phyloP scores from a whole-genome alignment of 2,329 filamentous ascomycete species.

The Monosporascus cannonballus region DNA sequence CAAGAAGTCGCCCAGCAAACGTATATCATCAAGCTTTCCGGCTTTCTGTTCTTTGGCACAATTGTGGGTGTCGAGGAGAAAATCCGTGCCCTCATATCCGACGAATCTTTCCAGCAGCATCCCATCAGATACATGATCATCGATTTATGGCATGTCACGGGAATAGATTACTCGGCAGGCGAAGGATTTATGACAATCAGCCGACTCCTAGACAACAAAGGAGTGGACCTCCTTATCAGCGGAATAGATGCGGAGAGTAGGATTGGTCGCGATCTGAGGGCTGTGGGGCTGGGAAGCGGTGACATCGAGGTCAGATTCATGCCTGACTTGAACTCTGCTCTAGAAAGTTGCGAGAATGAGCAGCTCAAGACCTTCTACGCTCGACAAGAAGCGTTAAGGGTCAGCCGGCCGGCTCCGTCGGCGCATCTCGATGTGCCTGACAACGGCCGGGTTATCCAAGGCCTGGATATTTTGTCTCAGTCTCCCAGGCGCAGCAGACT shows the following conservation, averaged over 20 bases:
- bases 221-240: slow-evolving; percentile 76
- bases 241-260: slow-evolving; percentile 71
- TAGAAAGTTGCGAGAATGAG: slow-evolving; percentile 94
- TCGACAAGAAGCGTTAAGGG: slow-evolving; percentile 56
- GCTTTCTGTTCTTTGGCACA: slow-evolving; percentile 97
- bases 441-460: slow-evolving; percentile 22
- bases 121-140: slow-evolving; percentile 88
- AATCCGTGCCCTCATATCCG: slow-evolving; percentile 75
- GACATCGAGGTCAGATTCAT: slow-evolving; percentile 73
- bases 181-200: slow-evolving; percentile 94
- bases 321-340: slow-evolving; percentile 82
- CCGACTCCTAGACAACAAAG: slow-evolving; percentile 69
- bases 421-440: slow-evolving; percentile 44
- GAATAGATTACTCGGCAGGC: slow-evolving; percentile 91
- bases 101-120: slow-evolving; percentile 67
- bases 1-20: slow-evolving; percentile 82
- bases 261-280: slow-evolving; percentile 71
- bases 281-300: slow-evolving; percentile 74
- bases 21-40: slow-evolving; percentile 82
- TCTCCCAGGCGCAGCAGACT: slow-evolving; percentile 78
- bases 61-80: slow-evolving; percentile 92
- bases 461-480: slow-evolving; percentile 49
- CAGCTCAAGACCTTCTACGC: slow-evolving; percentile 76
- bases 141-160: slow-evolving; percentile 83
- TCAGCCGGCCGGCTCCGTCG: slow-evolving; percentile 35